These are phyloP conservation scores for Vitis hybrid DNA, from an alignment of 177 flowering plant species.

Conservation along the genomic window DNA sequence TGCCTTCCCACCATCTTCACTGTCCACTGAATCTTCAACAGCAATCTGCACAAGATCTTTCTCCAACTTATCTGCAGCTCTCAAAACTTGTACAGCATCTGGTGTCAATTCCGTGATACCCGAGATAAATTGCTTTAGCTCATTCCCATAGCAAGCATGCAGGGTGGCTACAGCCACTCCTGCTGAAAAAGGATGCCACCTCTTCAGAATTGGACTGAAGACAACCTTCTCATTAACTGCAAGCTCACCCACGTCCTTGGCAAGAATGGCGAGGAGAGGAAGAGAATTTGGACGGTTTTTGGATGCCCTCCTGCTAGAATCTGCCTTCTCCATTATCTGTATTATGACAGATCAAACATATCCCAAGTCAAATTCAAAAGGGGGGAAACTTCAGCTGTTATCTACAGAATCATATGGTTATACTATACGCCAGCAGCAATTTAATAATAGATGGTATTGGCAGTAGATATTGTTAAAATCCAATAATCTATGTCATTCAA, in stretches of 20 bases:
- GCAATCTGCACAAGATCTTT: slow-evolving; percentile 59
- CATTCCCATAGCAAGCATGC: slow-evolving; percentile 51
- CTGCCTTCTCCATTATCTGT: slow-evolving; percentile 51
- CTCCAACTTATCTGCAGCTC: slow-evolving; percentile 55
- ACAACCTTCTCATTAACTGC: slow-evolving; percentile 41
- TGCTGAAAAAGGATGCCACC: slow-evolving; percentile 56
- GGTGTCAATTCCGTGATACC: slow-evolving; percentile 50
- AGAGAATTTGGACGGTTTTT: slow-evolving; percentile 37
- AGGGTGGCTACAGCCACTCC: slow-evolving; percentile 61
- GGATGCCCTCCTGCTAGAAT: slow-evolving; percentile 44
- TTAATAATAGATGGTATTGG: too few species aligned
- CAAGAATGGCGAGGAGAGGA: slow-evolving; percentile 47
- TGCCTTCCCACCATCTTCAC: slow-evolving; percentile 59
- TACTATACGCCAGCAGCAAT: too few species aligned
- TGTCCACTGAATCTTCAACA: slow-evolving; percentile 56
- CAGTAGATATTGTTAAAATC: too few species aligned
- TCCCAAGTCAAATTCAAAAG: background rate
- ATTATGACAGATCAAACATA: slow-evolving; percentile 2
- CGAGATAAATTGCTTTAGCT: slow-evolving; percentile 45
- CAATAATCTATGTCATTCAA: too few species aligned
- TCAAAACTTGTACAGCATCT: slow-evolving; percentile 50
- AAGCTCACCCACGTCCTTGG: slow-evolving; percentile 47
- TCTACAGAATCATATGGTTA: too few species aligned
- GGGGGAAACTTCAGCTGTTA: too few species aligned
- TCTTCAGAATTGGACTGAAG: slow-evolving; percentile 52